Evolutionary conservation across 179 eudicot genomes (phyloP).

Genomic region (Beta corolliflora): DNA sequence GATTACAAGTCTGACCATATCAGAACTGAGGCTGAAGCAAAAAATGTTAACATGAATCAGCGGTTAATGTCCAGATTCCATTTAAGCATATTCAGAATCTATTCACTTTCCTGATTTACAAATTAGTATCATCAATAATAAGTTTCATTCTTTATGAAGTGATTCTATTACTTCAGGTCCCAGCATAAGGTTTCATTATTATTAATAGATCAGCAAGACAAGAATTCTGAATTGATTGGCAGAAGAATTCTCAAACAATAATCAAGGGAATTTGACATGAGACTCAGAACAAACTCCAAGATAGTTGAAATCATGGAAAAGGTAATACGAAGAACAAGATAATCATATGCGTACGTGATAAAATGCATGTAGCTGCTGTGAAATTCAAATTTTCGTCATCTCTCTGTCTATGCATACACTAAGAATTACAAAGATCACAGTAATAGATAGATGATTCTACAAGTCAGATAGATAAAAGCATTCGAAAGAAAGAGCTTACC

Average conservation of each 20-base stretch:
- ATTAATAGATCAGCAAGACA: not conserved
- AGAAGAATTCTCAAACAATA: too few relatives aligned
- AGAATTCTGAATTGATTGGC: not conserved
- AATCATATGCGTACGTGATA: too few relatives aligned
- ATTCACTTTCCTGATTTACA: not conserved
- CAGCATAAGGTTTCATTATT: not conserved
- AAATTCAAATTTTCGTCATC: not conserved
- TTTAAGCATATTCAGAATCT: not conserved
- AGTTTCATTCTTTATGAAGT: not conserved
- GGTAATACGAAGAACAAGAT: not conserved
- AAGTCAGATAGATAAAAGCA: not conserved
- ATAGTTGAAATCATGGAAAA: not conserved
- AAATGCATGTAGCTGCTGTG: not conserved
- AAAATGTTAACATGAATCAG: not conserved
- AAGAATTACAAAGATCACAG: not conserved
- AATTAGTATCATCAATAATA: not conserved
- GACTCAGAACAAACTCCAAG: not conserved
- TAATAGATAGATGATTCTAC: not conserved
- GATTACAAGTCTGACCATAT: not conserved
- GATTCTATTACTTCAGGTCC: not conserved
- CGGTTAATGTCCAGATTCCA: not conserved
- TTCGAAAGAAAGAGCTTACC: conserved; percentile 50
- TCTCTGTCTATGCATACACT: not conserved
- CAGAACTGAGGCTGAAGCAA: not conserved
- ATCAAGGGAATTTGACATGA: not conserved